Evolutionary conservation across 1,284 basidiomycete genomes (phyloP).

Genomic region (Cystobasidium sp.): DNA sequence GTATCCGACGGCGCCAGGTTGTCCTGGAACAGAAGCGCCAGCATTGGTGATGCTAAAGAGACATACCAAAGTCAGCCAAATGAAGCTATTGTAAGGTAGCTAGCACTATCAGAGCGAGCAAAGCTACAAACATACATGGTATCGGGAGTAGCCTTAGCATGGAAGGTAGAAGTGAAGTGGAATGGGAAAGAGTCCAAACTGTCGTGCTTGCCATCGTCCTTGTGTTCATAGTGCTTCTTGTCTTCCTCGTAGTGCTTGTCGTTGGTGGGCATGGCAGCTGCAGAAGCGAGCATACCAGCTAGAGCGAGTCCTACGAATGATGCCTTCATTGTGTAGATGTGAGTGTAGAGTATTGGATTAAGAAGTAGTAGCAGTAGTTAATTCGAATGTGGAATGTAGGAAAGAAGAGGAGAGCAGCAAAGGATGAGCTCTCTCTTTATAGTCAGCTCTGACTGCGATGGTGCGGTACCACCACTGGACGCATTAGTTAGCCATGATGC

Average conservation of each 20-base stretch:
- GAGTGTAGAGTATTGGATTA: neutral
- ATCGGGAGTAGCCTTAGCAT: constrained; percentile 54
- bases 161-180: constrained; percentile 57
- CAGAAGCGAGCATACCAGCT: constrained; percentile 47
- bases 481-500: too few species aligned
- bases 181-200: constrained; percentile 49
- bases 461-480: too few species aligned
- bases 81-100: neutral
- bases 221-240: constrained; percentile 18
- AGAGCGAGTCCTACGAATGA: constrained; percentile 44
- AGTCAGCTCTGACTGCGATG: too few species aligned
- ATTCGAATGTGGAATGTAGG: too few species aligned
- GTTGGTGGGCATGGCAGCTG: constrained; percentile 48
- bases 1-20: constrained; percentile 54
- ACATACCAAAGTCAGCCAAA: neutral
- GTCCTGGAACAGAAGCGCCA: constrained; percentile 53
- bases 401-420: neutral
- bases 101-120: neutral
- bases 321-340: neutral
- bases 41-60: constrained; percentile 52
- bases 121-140: constrained; percentile 47
- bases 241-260: constrained; percentile 46
- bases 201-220: constrained; percentile 36
- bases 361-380: neutral
- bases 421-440: too few species aligned